Evolutionary conservation across 2,329 filamentous ascomycete species (phyloP), one percentile per base, ranked within the genome.

Genomic region (Arthrobotrys conoides): DNA sequence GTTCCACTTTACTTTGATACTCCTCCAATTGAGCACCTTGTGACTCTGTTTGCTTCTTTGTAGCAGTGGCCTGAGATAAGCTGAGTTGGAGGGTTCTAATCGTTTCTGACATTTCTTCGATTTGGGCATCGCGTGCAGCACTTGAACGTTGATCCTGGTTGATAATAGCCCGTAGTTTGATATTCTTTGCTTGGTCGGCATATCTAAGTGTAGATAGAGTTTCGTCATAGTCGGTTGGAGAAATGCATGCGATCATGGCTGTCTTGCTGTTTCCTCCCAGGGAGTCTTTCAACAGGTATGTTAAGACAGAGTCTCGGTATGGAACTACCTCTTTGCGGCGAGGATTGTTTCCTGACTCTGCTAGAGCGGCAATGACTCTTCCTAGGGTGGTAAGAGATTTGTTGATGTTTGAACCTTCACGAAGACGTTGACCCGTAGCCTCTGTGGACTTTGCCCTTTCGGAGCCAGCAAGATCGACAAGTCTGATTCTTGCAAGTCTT

Each of bases 331-430:
- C 89, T 80, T 89, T 89, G 80, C 89, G 89, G 5, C 83, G 83
- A 46, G 84, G 84, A 48, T 89, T 87, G 82, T 91, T 86, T 84
- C 93, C 93, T 0, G 89, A 88, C 82, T 92, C 90, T 3, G 92
- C 93, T 30, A 99, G 88, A 0, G 96, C 95, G 33, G 94, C 95
- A 84, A 99, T 99, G 61, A 99, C 96, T 67, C 96, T 91, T 3
- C 96, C 96, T 9, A 99, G 89, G 0, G 96, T 98, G 0, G 95
- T 97, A 44, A 99, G 89, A 9, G 95, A 98, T 86, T 98, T 97
- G 88, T 99, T 99, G 89, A 99, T 99, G 84, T 98, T 97, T 82
- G 93, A 95, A 64, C 96, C 96, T 85, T 99, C 96, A 72, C 95
- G 91, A 22, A 99, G 89, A 36, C 96, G 91, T 82, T 92, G 91